Percentiles rank a stretch among this genome's conserved stretches.
These are phyloP conservation scores for Leccinellum luteum DNA, from an alignment of 768 basidiomycete genomes.

Conservation along the genomic window DNA sequence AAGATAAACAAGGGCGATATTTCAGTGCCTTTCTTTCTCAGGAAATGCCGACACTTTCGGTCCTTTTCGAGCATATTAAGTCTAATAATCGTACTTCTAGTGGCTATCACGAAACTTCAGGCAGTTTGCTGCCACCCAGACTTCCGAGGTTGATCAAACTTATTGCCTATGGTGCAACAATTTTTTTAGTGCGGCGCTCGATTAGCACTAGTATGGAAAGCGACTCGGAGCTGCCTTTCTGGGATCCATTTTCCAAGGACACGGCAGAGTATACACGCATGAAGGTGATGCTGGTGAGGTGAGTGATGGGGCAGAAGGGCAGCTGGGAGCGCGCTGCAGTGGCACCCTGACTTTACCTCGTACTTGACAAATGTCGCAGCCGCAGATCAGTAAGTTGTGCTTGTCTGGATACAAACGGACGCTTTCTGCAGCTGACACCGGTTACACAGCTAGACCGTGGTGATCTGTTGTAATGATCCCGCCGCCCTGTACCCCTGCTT, in stretches of 20 bases:
- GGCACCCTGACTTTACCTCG: neutral
- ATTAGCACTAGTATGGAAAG: slow-evolving; percentile 50
- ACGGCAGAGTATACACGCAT: slow-evolving; percentile 56
- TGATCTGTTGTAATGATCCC: slow-evolving; percentile 7
- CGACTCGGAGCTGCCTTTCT: slow-evolving; percentile 52
- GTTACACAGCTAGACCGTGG: slow-evolving; percentile 5
- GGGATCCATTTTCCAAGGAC: slow-evolving; percentile 51
- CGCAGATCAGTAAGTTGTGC: slow-evolving; percentile 8
- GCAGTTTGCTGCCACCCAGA: slow-evolving; percentile 57
- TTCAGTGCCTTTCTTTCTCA: slow-evolving; percentile 50
- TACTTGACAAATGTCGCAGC: neutral
- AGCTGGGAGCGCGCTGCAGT: neutral
- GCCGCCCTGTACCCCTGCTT: slow-evolving; percentile 15
- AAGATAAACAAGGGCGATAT: slow-evolving; percentile 50
- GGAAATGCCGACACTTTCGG: slow-evolving; percentile 44
- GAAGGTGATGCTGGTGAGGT: slow-evolving; percentile 35
- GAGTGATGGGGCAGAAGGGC: neutral
- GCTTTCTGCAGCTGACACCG: slow-evolving; percentile 8
- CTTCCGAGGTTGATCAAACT: slow-evolving; percentile 48
- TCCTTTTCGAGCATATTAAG: slow-evolving; percentile 43
- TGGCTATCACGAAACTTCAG: slow-evolving; percentile 36
- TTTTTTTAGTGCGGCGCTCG: slow-evolving; percentile 63
- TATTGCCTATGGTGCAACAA: slow-evolving; percentile 41
- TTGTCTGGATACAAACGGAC: neutral
- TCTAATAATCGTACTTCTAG: slow-evolving; percentile 4